Percentiles rank a stretch among this genome's conserved stretches.
phyloP scores from a whole-genome alignment of 768 basidiomycete species.

The Jaapia argillacea region DNA sequence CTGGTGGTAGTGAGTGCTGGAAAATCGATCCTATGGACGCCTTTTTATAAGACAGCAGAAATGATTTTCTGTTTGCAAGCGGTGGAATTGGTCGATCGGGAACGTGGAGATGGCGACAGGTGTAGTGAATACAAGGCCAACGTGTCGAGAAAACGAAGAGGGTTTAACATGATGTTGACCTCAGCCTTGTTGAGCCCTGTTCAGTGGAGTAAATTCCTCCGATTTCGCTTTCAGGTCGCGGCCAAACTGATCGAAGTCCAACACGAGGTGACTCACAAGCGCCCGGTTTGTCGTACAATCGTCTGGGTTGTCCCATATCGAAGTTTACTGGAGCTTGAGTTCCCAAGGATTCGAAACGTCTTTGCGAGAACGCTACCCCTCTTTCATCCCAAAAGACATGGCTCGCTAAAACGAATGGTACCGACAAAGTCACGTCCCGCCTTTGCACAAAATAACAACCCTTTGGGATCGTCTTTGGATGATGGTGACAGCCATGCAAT shows the following conservation, averaged over 20 bases:
- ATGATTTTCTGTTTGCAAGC: constrained; percentile 7
- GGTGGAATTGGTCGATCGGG: constrained; percentile 49
- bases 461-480: constrained; percentile 4
- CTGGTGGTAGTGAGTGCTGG: not conserved
- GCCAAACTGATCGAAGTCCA: constrained; percentile 56
- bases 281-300: constrained; percentile 25
- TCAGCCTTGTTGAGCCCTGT: constrained; percentile 46
- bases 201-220: constrained; percentile 63
- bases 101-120: constrained; percentile 73
- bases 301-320: constrained; percentile 18
- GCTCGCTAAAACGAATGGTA: too few relatives aligned
- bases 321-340: too few relatives aligned
- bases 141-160: constrained; percentile 65
- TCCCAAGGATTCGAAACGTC: too few relatives aligned
- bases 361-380: too few relatives aligned
- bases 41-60: not conserved
- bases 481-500: not conserved
- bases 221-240: constrained; percentile 44
- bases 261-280: constrained; percentile 51
- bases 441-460: constrained; percentile 1
- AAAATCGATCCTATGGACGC: not conserved
- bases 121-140: constrained; percentile 65
- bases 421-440: too few relatives aligned
- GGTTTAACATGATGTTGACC: constrained; percentile 40
- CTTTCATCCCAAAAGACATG: too few relatives aligned